A percentile compares a stretch with the other conserved stretches of the same genome.
Conservation (phyloP, 2,329 filamentous ascomycete genomes). For the Colletotrichum shisoi region DNA sequence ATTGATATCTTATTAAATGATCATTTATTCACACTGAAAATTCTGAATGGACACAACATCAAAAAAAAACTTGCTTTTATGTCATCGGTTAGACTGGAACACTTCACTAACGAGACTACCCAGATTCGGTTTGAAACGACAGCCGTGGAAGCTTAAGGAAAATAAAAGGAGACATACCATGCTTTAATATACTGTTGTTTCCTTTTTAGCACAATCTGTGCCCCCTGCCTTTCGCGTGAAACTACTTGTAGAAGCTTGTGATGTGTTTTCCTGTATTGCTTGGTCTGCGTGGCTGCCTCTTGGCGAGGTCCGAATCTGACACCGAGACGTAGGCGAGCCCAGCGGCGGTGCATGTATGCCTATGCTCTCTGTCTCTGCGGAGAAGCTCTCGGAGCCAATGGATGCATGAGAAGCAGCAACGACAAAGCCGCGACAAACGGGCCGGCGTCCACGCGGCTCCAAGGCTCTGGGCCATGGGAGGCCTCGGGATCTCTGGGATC, state of each 20-base stretch:
- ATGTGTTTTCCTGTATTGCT: neutral
- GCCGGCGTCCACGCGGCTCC: conserved; percentile 9
- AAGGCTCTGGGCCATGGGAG: neutral
- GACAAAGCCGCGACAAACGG: conserved; percentile 9
- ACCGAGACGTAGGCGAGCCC: conserved; percentile 10
- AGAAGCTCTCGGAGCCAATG: conserved; percentile 7
- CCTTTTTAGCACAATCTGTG: neutral
- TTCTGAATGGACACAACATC: conserved; percentile 26
- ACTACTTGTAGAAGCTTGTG: neutral
- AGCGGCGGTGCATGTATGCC: neutral
- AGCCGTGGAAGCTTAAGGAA: neutral
- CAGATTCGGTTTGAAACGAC: neutral
- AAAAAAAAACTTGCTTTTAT: neutral
- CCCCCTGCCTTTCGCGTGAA: neutral
- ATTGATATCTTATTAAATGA: conserved; percentile 37
- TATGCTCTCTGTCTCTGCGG: neutral
- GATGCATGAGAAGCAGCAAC: neutral
- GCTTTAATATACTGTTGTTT: neutral
- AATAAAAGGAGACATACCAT: too few relatives aligned
- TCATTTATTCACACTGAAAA: conserved; percentile 36
- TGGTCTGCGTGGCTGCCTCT: neutral
- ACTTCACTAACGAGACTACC: conserved; percentile 2
- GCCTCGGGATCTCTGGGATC: conserved; percentile 14
- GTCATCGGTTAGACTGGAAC: neutral
- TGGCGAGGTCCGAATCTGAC: neutral